These are phyloP conservation scores for Dactylellina sp. DNA, from an alignment of 2,329 filamentous ascomycete species.

Conservation along the genomic window DNA sequence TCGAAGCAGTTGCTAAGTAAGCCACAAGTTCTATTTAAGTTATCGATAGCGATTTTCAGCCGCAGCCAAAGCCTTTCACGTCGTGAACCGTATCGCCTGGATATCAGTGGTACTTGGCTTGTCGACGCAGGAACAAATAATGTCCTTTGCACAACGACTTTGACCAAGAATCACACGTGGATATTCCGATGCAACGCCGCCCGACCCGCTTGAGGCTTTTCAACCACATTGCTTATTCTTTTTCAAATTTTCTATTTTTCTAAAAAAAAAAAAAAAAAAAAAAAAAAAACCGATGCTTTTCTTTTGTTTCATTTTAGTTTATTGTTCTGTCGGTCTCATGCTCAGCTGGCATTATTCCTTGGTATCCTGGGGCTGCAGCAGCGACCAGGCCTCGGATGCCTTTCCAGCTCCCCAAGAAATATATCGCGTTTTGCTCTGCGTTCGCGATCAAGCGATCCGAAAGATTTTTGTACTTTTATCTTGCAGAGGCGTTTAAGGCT, in stretches of 20 bases:
- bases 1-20: conserved; percentile 11
- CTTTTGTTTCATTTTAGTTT: too few relatives aligned
- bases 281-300: too few relatives aligned
- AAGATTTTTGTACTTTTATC: not conserved
- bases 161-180: conserved; percentile 15
- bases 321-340: too few relatives aligned
- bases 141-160: not conserved
- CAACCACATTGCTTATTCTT: conserved; percentile 31
- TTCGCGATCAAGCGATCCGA: not conserved
- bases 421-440: conserved; percentile 19
- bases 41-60: conserved; percentile 26
- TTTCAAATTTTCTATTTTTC: conserved; percentile 12
- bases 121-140: conserved; percentile 26
- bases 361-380: not conserved
- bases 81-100: not conserved
- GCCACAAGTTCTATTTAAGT: conserved; percentile 11
- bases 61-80: not conserved
- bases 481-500: not conserved
- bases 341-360: conserved; percentile 1
- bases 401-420: conserved; percentile 40
- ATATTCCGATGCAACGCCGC: conserved; percentile 16
- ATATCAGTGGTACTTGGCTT: not conserved
- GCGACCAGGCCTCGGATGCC: conserved; percentile 29
- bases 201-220: conserved; percentile 7
- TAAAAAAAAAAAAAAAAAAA: too few relatives aligned